These are phyloP conservation scores for Fusarium zealandicum DNA, from an alignment of 2,329 filamentous ascomycete genomes.

Conservation along the genomic window DNA sequence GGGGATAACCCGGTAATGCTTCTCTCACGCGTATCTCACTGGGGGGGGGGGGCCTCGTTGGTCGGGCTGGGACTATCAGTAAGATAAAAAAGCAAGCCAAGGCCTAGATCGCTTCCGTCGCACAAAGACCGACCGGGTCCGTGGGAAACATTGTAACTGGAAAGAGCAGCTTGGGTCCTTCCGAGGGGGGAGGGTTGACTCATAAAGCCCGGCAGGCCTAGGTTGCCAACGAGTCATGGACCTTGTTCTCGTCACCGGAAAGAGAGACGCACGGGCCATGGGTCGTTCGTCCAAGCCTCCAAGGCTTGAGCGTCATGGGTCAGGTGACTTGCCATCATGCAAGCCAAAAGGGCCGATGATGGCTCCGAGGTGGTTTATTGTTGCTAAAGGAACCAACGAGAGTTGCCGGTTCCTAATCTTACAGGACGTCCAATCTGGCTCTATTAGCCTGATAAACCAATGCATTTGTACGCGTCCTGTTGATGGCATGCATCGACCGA, in stretches of 20 bases:
- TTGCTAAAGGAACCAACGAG: too few species aligned
- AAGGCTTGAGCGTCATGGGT: neutral
- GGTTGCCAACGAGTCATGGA: conserved; percentile 37
- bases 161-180: conserved; percentile 27
- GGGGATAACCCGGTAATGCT: conserved; percentile 29
- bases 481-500: neutral
- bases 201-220: conserved; percentile 33
- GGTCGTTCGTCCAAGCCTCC: neutral
- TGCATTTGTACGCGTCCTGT: neutral
- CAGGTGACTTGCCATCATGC: conserved; percentile 2
- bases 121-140: conserved; percentile 25
- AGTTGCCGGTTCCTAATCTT: too few species aligned
- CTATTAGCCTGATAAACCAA: too few species aligned
- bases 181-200: conserved; percentile 39
- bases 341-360: neutral
- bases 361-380: too few species aligned
- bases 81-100: conserved; percentile 3
- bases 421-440: too few species aligned
- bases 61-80: neutral
- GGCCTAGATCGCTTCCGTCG: conserved; percentile 13
- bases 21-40: neutral
- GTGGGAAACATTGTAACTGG: conserved; percentile 34
- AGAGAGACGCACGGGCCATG: neutral
- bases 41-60: neutral
- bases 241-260: neutral